Evolutionary conservation across 164 flowering plant genomes (phyloP), one percentile per base, ranked within the genome.

Genomic region (Vitis cinerea): DNA sequence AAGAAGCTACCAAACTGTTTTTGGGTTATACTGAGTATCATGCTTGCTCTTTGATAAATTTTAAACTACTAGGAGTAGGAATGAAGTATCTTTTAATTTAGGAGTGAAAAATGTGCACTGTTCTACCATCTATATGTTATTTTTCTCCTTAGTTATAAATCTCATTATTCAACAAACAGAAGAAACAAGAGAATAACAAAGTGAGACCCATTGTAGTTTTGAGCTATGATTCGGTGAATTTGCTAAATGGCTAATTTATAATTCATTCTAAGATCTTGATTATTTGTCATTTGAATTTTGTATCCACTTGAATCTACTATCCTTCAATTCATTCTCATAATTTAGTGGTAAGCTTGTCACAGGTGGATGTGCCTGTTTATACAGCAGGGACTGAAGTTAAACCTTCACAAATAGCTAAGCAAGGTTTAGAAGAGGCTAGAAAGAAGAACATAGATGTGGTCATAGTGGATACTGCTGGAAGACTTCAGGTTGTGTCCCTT

Each of bases 381-480:
- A 80, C 90, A 70, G 95, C 85, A 70, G 99, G 99, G 63, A 88
- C 96, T 70, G 93, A 85, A 6, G 78, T 84, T 67, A 91, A 90
- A 78, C 99, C 99, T 67, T 82, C 99, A 78, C 86, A 88, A 49
- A 95, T 95, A 77, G 99, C 99, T 68, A 84, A 71, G 74, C 86
- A 81, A 83, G 99, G 97, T 80, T 72, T 95, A 55, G 74, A 77
- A 30, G 99, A 95, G 84, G 96, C 96, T 68, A 90, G 79, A 76
- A 87, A 84, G 84, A 85, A 88, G 79, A 88, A 85, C 23, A 72
- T 79, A 15, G 97, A 92, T 86, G 99, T 92, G 61, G 96, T 95
- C 66, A 90, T 95, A 62, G 87, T 95, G 83, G 98, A 95, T 80
- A 95, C 99, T 70, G 99, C 99, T 62, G 99, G 99, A 74, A 88